Percentiles rank a stretch among this genome's conserved stretches.
These are phyloP conservation scores for Penicillium sp. DNA, from an alignment of 2,329 filamentous ascomycete genomes.

Conservation along the genomic window DNA sequence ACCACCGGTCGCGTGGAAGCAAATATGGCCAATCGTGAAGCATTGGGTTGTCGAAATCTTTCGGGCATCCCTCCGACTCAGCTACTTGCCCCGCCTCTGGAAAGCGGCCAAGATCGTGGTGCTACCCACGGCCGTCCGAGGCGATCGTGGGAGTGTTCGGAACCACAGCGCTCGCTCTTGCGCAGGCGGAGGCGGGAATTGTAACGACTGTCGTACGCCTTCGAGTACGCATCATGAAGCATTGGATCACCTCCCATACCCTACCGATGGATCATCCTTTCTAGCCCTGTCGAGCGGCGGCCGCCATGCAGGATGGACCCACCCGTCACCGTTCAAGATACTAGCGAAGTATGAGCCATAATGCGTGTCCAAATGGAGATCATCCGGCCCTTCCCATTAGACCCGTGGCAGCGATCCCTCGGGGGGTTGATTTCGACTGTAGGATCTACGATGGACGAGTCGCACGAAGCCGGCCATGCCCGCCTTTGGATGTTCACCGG, in stretches of 20 bases:
- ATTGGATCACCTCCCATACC: background rate
- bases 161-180: background rate
- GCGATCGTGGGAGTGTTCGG: background rate
- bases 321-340: background rate
- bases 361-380: background rate
- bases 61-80: no score
- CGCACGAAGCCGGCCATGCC: background rate
- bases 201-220: background rate
- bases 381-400: background rate
- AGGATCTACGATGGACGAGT: background rate
- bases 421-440: background rate
- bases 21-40: no score
- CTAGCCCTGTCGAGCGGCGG: background rate
- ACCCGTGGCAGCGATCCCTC: background rate
- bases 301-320: background rate
- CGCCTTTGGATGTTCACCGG: background rate
- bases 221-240: background rate
- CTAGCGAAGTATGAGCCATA: background rate
- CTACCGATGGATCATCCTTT: background rate
- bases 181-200: background rate
- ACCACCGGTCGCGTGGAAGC: no score
- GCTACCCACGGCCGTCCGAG: no score
- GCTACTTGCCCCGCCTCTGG: no score
- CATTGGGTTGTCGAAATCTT: no score
- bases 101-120: no score